Base-by-base conservation (phyloP, 2,329 filamentous ascomycete species). In the Xylaria digitata region DNA sequence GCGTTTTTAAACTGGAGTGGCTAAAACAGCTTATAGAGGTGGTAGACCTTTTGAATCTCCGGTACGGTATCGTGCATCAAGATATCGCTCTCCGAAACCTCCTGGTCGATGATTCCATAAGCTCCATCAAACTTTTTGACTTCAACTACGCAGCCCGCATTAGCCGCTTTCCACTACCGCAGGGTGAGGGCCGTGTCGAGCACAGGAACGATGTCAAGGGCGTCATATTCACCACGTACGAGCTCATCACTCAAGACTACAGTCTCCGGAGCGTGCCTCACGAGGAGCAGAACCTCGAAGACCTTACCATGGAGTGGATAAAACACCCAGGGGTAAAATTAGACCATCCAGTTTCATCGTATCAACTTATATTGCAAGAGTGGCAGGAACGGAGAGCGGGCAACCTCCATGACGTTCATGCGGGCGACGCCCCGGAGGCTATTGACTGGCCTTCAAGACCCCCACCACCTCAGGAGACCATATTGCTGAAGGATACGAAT, bases 21-120 rank as follows among this genome's bases (percentile, higher is more conserved):
- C 69, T 81, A 0, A 65, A 73, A 17, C 80, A 83, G 62, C 76
- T 82, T 0, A 76, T 75, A 0, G 7, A 71, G 0, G 75, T 80
- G 6, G 73, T 82, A 7, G 80, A 82, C 60, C 74, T 77, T 42
- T 70, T 82, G 30, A 82, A 82, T 59, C 70, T 81, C 11, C 61
- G 74, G 42, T 68, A 77, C 42, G 79, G 80, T 32, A 75, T 82
- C 43, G 68, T 73, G 46, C 80, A 82, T 68, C 76, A 80, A 65
- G 80, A 81, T 61, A 73, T 82, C 56, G 74, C 76, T 3, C 67
- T 77, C 2, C 75, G 78, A 37, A 82, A 82, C 62, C 72, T 82
- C 5, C 52, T 82, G 0, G 64, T 82, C 56, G 71, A 82, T 54
- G 70, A 74, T 5, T 45, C 58, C 11, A 79, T 77, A 17, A 74